Percentiles rank a stretch among this genome's conserved stretches.
Evolutionary conservation across 2,329 filamentous ascomycete genomes (phyloP).

Genomic region (Chrysoporthe deuterocubensis): DNA sequence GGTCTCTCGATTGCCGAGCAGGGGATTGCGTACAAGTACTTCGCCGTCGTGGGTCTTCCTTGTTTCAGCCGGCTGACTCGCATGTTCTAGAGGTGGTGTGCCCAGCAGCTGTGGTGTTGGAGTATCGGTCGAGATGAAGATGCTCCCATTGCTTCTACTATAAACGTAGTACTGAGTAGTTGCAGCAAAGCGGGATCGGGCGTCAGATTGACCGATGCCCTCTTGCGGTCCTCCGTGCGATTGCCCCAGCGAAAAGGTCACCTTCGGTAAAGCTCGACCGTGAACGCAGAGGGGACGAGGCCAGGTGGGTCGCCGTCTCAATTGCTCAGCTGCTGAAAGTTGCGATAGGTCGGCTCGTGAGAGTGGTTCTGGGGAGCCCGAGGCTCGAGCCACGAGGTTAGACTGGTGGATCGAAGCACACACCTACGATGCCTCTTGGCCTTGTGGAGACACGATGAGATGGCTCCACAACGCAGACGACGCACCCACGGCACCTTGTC

Average conservation of each 20-base stretch:
- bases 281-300: background rate
- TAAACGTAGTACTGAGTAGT: background rate
- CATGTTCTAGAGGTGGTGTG: slow-evolving; percentile 27
- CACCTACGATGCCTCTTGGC: background rate
- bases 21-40: slow-evolving; percentile 23
- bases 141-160: background rate
- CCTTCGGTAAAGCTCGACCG: background rate
- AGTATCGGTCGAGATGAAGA: slow-evolving; percentile 8
- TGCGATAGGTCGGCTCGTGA: slow-evolving; percentile 5
- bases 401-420: slow-evolving; percentile 6
- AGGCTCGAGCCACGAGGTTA: slow-evolving; percentile 10
- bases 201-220: background rate
- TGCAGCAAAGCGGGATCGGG: background rate
- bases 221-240: background rate
- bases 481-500: background rate
- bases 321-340: slow-evolving; percentile 1
- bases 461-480: background rate
- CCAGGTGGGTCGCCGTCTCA: background rate
- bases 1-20: slow-evolving; percentile 19
- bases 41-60: slow-evolving; percentile 28
- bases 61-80: slow-evolving; percentile 31
- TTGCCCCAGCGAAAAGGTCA: background rate
- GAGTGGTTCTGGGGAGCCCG: slow-evolving; percentile 7
- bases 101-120: background rate
- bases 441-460: slow-evolving; percentile 3